Percentiles rank a stretch among this genome's conserved stretches.
phyloP scores from a whole-genome alignment of 2,329 filamentous ascomycete species.

The Fusarium virguliforme region DNA sequence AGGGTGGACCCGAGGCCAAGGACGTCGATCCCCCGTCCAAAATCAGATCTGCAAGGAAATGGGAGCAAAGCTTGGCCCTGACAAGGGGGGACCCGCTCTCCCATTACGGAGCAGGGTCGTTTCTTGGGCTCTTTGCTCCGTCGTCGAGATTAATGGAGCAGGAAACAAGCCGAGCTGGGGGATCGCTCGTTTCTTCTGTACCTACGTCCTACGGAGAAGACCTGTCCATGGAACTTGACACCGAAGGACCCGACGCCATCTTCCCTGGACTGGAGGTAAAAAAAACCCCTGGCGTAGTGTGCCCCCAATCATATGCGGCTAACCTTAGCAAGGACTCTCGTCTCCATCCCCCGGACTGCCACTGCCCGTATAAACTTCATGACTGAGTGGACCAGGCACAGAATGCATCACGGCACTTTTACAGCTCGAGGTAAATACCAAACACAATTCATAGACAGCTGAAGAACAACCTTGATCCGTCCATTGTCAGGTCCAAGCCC shows the following conservation, averaged over 20 bases:
- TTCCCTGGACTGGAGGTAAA: neutral
- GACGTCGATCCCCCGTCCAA: conserved; percentile 40
- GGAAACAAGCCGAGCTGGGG: neutral
- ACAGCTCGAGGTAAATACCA: conserved; percentile 16
- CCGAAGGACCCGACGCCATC: neutral
- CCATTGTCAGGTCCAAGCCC: conserved; percentile 6
- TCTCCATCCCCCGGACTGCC: conserved; percentile 8
- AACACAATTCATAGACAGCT: neutral
- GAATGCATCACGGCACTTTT: neutral
- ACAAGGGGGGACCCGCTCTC: conserved; percentile 15
- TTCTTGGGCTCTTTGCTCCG: conserved; percentile 17
- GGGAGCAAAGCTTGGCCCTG: conserved; percentile 33
- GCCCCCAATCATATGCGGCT: neutral
- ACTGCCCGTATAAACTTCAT: conserved; percentile 3
- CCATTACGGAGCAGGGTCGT: conserved; percentile 22
- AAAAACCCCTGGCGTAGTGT: conserved; percentile 11
- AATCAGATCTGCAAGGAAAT: conserved; percentile 41
- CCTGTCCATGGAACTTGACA: neutral
- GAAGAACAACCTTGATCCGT: neutral
- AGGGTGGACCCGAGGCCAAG: conserved; percentile 24
- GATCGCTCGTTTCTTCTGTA: neutral
- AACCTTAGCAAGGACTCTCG: neutral
- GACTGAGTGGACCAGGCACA: neutral
- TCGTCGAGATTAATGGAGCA: conserved; percentile 42
- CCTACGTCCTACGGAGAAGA: too few species aligned